Evolutionary conservation across 176 grass and related monocot genomes (phyloP).

Genomic region (Bonia amplexicaulis): DNA sequence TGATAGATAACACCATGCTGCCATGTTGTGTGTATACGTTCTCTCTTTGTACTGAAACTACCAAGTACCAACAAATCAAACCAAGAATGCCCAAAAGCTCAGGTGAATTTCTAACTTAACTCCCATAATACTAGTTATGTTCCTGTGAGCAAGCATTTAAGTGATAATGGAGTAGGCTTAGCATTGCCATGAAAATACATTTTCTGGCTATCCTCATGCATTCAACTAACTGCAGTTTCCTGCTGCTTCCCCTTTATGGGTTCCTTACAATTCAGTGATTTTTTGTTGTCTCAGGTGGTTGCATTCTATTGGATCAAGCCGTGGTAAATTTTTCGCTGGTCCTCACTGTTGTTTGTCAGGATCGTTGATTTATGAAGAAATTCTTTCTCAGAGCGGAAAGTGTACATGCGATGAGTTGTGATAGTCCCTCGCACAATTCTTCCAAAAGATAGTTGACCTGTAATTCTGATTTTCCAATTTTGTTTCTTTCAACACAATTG

Average conservation of each 20-base stretch:
- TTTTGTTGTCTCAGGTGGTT: constrained; percentile 1
- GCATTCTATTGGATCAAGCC: not conserved
- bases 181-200: not conserved
- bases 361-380: constrained; percentile 1
- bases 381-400: constrained; percentile 17
- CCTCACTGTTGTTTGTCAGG: not conserved
- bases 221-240: not conserved
- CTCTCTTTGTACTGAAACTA: not conserved
- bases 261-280: not conserved
- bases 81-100: not conserved
- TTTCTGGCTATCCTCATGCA: not conserved
- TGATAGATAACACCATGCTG: not conserved
- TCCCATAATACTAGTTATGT: not conserved
- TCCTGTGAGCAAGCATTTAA: not conserved
- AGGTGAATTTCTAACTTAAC: constrained; percentile 20
- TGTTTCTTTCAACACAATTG: not conserved
- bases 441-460: not conserved
- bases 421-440: constrained; percentile 2
- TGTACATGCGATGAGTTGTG: constrained; percentile 42
- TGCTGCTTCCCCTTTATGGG: not conserved
- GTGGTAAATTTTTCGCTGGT: not conserved
- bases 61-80: not conserved
- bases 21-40: not conserved
- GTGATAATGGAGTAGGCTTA: not conserved
- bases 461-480: constrained; percentile 12